Conservation (phyloP, 768 basidiomycete species). For the Suillus subalutaceus region DNA sequence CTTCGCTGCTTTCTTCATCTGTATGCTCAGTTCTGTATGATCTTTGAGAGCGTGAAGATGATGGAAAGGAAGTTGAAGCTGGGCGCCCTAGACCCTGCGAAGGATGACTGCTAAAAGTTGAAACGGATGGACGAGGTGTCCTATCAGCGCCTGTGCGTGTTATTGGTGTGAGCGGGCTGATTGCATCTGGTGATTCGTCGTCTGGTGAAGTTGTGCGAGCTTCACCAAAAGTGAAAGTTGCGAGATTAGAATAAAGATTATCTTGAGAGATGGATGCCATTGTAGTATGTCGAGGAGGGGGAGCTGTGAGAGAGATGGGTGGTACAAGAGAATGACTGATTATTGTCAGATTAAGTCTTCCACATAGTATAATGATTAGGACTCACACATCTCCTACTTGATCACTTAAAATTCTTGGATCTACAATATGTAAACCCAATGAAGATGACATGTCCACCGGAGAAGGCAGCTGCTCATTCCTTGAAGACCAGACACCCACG, state of each 20-base stretch:
- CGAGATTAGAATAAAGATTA: slow-evolving; percentile 42
- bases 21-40: slow-evolving; percentile 19
- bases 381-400: slow-evolving; percentile 3
- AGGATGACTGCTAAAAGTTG: slow-evolving; percentile 34
- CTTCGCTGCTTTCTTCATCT: slow-evolving; percentile 39
- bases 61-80: slow-evolving; percentile 20
- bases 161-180: slow-evolving; percentile 42
- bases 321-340: background rate
- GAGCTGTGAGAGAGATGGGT: background rate
- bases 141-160: slow-evolving; percentile 37
- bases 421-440: slow-evolving; percentile 4
- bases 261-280: slow-evolving; percentile 18
- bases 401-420: background rate
- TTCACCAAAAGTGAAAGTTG: slow-evolving; percentile 46
- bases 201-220: slow-evolving; percentile 18
- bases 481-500: background rate
- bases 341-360: background rate
- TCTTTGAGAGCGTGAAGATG: slow-evolving; percentile 16
- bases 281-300: slow-evolving; percentile 1
- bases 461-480: background rate
- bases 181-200: slow-evolving; percentile 26
- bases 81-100: slow-evolving; percentile 32
- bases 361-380: background rate
- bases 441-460: background rate
- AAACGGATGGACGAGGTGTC: slow-evolving; percentile 48